A percentile compares a stretch with the other conserved stretches of the same genome.
Evolutionary conservation across 2,329 filamentous ascomycete genomes (phyloP).

Genomic region (Exserohilum rostratum): DNA sequence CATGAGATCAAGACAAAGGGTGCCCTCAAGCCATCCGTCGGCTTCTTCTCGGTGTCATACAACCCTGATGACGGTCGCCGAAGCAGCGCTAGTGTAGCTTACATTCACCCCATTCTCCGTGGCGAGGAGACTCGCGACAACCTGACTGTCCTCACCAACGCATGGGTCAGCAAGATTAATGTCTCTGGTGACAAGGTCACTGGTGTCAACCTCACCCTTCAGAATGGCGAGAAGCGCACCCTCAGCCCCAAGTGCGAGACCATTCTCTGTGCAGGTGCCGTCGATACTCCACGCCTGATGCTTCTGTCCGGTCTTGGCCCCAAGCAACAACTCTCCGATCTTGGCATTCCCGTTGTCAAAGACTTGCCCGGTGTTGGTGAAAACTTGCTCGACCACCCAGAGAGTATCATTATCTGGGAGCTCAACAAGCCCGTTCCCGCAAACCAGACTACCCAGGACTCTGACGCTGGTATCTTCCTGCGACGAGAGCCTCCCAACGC

Average conservation of each 20-base stretch:
- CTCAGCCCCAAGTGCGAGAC: slow-evolving; percentile 73
- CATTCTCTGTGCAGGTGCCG: slow-evolving; percentile 77
- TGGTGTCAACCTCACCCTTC: slow-evolving; percentile 73
- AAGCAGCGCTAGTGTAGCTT: slow-evolving; percentile 86
- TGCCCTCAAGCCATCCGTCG: slow-evolving; percentile 74
- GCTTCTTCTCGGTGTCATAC: slow-evolving; percentile 90
- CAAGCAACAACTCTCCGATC: slow-evolving; percentile 53
- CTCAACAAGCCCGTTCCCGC: slow-evolving; percentile 77
- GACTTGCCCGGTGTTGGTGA: slow-evolving; percentile 68
- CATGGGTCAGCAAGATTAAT: slow-evolving; percentile 84
- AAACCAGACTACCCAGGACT: slow-evolving; percentile 90
- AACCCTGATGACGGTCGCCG: slow-evolving; percentile 86
- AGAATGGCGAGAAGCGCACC: slow-evolving; percentile 62
- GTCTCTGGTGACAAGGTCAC: slow-evolving; percentile 71
- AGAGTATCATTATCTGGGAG: slow-evolving; percentile 75
- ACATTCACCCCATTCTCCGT: slow-evolving; percentile 88
- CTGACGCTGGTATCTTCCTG: slow-evolving; percentile 86
- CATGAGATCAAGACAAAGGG: slow-evolving; percentile 77
- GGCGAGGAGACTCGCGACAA: slow-evolving; percentile 84
- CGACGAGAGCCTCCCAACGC: slow-evolving; percentile 77
- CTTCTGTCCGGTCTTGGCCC: slow-evolving; percentile 59
- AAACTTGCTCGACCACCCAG: slow-evolving; percentile 69
- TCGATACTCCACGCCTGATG: slow-evolving; percentile 77
- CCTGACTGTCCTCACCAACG: slow-evolving; percentile 83
- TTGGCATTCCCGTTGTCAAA: slow-evolving; percentile 61